Evolutionary conservation across 2,329 filamentous ascomycete species (phyloP).

Genomic region (Talaromyces sp.): DNA sequence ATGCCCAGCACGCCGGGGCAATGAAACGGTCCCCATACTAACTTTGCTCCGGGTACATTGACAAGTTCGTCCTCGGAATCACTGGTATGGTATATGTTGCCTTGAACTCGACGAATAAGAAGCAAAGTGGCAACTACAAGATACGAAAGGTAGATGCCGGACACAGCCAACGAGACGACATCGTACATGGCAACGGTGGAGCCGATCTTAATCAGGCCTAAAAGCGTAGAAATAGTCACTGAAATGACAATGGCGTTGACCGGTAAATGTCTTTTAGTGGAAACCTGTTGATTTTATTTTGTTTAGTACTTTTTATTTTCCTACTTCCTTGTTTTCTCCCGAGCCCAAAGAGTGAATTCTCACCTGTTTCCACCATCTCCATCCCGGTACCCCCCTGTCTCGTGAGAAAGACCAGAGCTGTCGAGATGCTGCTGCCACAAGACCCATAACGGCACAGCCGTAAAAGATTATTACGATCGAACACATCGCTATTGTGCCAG

Average conservation of each 20-base stretch:
- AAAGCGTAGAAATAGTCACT: neutral
- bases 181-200: conserved; percentile 33
- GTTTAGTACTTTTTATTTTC: neutral
- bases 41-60: conserved; percentile 28
- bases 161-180: conserved; percentile 34
- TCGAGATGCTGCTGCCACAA: conserved; percentile 34
- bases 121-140: conserved; percentile 28
- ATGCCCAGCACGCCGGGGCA: conserved; percentile 37
- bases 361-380: conserved; percentile 27
- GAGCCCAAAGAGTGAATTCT: conserved; percentile 14
- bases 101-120: conserved; percentile 26
- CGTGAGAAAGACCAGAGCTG: conserved; percentile 42
- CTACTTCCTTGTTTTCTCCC: neutral
- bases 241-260: conserved; percentile 21
- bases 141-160: conserved; percentile 32
- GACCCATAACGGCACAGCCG: conserved; percentile 30
- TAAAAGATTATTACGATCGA: conserved; percentile 41
- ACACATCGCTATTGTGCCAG: conserved; percentile 44
- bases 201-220: conserved; percentile 32
- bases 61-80: conserved; percentile 22
- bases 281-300: conserved; percentile 26
- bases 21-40: conserved; percentile 33
- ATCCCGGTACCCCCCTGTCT: conserved; percentile 38
- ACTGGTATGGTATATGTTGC: conserved; percentile 23
- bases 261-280: conserved; percentile 37